Evolutionary conservation across 768 basidiomycete genomes (phyloP).

Genomic region (Termitomyces bulborhizus): DNA sequence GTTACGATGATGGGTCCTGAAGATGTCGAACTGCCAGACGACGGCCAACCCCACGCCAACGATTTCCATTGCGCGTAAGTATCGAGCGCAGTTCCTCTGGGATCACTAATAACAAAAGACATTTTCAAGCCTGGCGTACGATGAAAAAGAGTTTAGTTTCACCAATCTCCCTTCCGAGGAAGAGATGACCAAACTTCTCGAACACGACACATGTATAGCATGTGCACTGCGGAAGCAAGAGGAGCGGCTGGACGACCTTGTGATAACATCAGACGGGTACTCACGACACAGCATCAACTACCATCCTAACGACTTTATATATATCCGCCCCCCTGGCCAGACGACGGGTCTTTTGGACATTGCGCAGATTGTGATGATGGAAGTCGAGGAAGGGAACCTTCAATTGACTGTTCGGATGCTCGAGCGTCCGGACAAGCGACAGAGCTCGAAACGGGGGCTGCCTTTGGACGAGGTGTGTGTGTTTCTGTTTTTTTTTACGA

Average conservation of each 20-base stretch:
- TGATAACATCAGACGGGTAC: slow-evolving; percentile 27
- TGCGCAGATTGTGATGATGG: slow-evolving; percentile 47
- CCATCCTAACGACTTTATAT: slow-evolving; percentile 59
- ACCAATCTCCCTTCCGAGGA: slow-evolving; percentile 33
- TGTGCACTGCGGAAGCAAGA: slow-evolving; percentile 33
- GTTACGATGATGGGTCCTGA: slow-evolving; percentile 33
- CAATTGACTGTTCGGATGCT: slow-evolving; percentile 34
- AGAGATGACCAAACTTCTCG: slow-evolving; percentile 20
- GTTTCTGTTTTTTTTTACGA: slow-evolving; percentile 21
- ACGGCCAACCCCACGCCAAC: slow-evolving; percentile 28
- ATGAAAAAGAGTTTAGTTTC: slow-evolving; percentile 41
- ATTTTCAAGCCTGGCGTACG: slow-evolving; percentile 42
- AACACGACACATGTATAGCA: slow-evolving; percentile 40
- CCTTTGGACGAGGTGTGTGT: slow-evolving; percentile 37
- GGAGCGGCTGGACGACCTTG: slow-evolving; percentile 17
- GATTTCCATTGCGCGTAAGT: slow-evolving; percentile 57
- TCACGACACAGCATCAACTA: slow-evolving; percentile 38
- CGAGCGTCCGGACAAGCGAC: slow-evolving; percentile 29
- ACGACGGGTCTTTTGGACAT: slow-evolving; percentile 35
- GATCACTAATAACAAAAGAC: not conserved
- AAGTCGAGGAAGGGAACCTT: slow-evolving; percentile 12
- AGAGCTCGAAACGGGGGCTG: not conserved
- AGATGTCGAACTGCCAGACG: slow-evolving; percentile 43
- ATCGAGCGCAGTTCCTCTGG: not conserved
- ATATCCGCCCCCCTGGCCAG: slow-evolving; percentile 31